A percentile compares a stretch with the other conserved stretches of the same genome.
These are phyloP conservation scores for Mimosa pudica DNA, from an alignment of 306 rosid species.

Conservation along the genomic window DNA sequence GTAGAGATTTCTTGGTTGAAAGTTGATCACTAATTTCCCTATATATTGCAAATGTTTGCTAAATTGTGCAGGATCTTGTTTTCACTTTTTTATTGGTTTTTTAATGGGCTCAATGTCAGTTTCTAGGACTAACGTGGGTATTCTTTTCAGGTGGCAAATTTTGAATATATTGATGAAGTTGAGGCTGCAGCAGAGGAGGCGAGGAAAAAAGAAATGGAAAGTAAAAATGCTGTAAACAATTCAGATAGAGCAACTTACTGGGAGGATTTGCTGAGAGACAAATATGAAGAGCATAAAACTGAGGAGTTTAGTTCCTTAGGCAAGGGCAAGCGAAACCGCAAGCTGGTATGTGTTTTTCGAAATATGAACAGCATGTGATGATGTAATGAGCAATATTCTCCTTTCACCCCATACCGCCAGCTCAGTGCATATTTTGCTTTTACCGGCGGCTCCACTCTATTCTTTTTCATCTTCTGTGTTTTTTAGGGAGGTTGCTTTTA, in stretches of 20 bases:
- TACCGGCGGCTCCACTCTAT: background rate
- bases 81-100: background rate
- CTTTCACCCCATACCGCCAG: background rate
- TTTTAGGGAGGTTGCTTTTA: background rate
- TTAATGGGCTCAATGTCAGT: conserved; percentile 11
- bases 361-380: background rate
- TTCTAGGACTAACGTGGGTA: conserved; percentile 22
- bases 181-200: conserved; percentile 80
- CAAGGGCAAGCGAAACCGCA: conserved; percentile 94
- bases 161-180: conserved; percentile 88
- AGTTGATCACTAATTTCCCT: background rate
- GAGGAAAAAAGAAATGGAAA: conserved; percentile 55
- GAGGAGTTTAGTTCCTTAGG: conserved; percentile 92
- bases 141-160: conserved; percentile 86
- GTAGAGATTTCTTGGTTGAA: no score
- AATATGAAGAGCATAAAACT: conserved; percentile 81
- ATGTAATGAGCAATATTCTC: background rate
- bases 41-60: background rate
- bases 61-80: conserved; percentile 3
- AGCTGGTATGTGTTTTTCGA: conserved; percentile 59
- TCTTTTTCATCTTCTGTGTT: background rate
- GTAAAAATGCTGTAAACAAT: conserved; percentile 34
- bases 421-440: background rate
- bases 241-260: conserved; percentile 76
- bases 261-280: conserved; percentile 93